Evolutionary conservation across 1,284 basidiomycete genomes (phyloP).

Genomic region (Papiliotrema terrestris): DNA sequence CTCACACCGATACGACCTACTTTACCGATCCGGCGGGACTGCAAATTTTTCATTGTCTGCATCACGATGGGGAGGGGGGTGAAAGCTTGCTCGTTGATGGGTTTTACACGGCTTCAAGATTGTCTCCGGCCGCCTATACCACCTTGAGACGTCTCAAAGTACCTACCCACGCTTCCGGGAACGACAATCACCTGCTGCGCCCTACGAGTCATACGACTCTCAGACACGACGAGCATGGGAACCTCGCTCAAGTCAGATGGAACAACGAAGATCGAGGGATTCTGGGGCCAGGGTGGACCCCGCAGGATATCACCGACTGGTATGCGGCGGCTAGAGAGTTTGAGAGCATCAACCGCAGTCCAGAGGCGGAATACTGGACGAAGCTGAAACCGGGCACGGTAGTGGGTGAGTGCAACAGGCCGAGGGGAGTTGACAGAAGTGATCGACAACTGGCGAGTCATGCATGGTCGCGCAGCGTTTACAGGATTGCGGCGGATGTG

Average conservation of each 20-base stretch:
- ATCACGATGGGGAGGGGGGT: constrained; percentile 81
- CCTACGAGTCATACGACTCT: constrained; percentile 59
- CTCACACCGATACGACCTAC: constrained; percentile 95
- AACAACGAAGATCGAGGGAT: constrained; percentile 93
- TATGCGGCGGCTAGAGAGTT: constrained; percentile 79
- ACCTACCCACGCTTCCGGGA: constrained; percentile 85
- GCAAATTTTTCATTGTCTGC: constrained; percentile 91
- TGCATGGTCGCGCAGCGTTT: constrained; percentile 89
- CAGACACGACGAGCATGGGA: constrained; percentile 61
- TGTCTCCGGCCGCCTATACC: constrained; percentile 71
- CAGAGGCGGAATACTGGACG: constrained; percentile 87
- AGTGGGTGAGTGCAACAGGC: constrained; percentile 59
- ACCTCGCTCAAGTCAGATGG: constrained; percentile 79
- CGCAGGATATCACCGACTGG: constrained; percentile 67
- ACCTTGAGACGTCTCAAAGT: constrained; percentile 68
- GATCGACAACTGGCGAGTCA: constrained; percentile 88
- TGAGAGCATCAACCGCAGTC: constrained; percentile 69
- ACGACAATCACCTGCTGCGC: constrained; percentile 61
- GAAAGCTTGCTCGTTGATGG: constrained; percentile 89
- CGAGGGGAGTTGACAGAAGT: constrained; percentile 52
- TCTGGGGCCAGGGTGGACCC: constrained; percentile 58
- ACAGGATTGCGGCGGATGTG: constrained; percentile 86
- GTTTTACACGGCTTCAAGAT: constrained; percentile 79
- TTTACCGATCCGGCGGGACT: constrained; percentile 89
- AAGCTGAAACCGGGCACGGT: constrained; percentile 81